Conservation (phyloP, 805 yeast species). For the Schizosaccharomyces lindneri region DNA sequence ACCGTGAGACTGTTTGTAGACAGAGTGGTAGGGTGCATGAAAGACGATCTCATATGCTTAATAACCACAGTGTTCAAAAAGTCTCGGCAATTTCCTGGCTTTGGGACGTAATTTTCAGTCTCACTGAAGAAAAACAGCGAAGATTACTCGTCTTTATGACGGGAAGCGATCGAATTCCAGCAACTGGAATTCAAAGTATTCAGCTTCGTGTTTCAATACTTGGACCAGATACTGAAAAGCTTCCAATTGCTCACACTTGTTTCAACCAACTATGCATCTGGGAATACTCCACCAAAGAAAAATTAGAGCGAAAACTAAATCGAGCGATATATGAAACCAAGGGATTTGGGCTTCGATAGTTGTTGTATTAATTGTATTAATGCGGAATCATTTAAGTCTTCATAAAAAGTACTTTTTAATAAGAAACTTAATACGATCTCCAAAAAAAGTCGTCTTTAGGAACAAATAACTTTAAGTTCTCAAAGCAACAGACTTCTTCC, state of each 20-base stretch:
- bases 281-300: constrained; percentile 32
- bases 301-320: constrained; percentile 31
- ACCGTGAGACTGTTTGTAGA: constrained; percentile 6
- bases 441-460: background rate
- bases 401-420: background rate
- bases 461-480: no score
- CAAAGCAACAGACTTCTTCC: no score
- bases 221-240: constrained; percentile 19
- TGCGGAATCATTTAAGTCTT: background rate
- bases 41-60: background rate
- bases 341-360: constrained; percentile 57
- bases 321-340: constrained; percentile 54
- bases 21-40: background rate
- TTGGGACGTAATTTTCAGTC: constrained; percentile 50
- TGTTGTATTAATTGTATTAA: background rate
- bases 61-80: constrained; percentile 8
- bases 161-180: constrained; percentile 80
- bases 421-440: background rate
- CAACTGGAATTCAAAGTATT: constrained; percentile 65
- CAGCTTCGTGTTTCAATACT: constrained; percentile 41
- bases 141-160: constrained; percentile 53
- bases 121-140: constrained; percentile 24
- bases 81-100: constrained; percentile 44
- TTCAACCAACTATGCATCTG: constrained; percentile 70
- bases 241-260: constrained; percentile 84